Base-by-base conservation (phyloP, 306 rosid species). In the Dryas drummondii region DNA sequence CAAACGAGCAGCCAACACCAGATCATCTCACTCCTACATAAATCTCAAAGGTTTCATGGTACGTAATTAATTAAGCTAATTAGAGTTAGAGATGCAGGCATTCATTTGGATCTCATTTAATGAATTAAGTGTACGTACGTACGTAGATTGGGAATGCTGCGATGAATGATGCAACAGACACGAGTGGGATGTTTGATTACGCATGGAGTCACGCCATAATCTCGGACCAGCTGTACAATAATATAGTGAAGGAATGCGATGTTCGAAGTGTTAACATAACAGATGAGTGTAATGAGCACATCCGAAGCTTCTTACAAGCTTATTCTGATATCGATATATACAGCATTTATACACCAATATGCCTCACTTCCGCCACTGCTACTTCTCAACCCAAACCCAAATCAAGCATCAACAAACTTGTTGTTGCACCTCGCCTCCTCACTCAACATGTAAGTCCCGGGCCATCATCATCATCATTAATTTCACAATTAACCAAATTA, bases 21-120 rank as follows among this genome's bases (percentile, higher is more conserved):
- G 32, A 57, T 57, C 62, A 3, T 59, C 44, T 76, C 78, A 22
- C 54, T 84, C 82, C n/a, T 62, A 73, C 72, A 86, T 91, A 40
- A 89, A 89, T 68, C 86, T 89, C 82, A 89, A 87, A 78, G 97
- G 94, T 1, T 76, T 91, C 81, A 59, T 91, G 94, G 97, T 91
- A 62, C 78, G 44, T 13, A 15, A 13, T 11, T 53, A 22, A 12
- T 52, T 27, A 15, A n/a, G 1, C 22, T n/a, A 68, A 32, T 32
- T 1, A 32, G 3, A 1, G 2, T 32, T 32, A 1, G 37, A 32
- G 3, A 32, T 2, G 37, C 37, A 32, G 37, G 2, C 37, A 32
- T 32, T 32, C 14, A 12, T 10, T 19, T 11, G 3, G 16, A 15
- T 47, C 4, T 47, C n/a, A 1, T 22, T 32, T 7, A 0, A 17